Evolutionary conservation across 306 rosid genomes (phyloP).

Genomic region (Quercus cerris): DNA sequence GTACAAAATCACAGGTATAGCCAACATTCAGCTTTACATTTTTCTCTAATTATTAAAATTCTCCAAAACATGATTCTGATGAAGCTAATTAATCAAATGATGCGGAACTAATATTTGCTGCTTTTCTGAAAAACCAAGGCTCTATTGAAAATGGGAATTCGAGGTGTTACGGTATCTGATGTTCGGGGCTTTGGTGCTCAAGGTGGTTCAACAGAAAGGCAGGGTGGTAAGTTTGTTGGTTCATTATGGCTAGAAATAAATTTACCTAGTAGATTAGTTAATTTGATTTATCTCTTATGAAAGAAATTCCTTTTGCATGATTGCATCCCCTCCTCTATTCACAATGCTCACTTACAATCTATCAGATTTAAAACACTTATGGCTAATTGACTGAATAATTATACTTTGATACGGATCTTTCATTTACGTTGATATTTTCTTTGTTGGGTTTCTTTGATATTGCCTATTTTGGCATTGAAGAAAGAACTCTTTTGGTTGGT

Average conservation of each 20-base stretch:
- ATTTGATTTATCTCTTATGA: background rate
- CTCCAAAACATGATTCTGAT: background rate
- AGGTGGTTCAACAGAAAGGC: constrained; percentile 93
- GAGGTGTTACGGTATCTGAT: constrained; percentile 88
- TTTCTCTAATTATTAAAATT: background rate
- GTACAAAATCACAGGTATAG: background rate
- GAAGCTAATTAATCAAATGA: background rate
- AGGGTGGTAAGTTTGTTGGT: constrained; percentile 65
- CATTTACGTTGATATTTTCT: background rate
- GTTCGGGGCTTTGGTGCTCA: constrained; percentile 93
- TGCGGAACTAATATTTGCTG: constrained; percentile 11
- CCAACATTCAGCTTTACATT: background rate
- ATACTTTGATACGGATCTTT: background rate
- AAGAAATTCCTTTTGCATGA: background rate
- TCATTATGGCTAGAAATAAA: background rate
- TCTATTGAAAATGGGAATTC: constrained; percentile 81
- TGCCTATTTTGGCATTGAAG: background rate
- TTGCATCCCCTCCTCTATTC: background rate
- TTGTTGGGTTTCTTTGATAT: background rate
- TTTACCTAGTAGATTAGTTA: background rate
- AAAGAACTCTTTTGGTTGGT: background rate
- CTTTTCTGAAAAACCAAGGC: constrained; percentile 45
- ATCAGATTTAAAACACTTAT: background rate
- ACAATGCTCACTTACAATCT: background rate
- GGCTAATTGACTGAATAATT: background rate